These are phyloP conservation scores for Platanthera zijinensis DNA, from an alignment of 106 monocot genomes.

Conservation along the genomic window DNA sequence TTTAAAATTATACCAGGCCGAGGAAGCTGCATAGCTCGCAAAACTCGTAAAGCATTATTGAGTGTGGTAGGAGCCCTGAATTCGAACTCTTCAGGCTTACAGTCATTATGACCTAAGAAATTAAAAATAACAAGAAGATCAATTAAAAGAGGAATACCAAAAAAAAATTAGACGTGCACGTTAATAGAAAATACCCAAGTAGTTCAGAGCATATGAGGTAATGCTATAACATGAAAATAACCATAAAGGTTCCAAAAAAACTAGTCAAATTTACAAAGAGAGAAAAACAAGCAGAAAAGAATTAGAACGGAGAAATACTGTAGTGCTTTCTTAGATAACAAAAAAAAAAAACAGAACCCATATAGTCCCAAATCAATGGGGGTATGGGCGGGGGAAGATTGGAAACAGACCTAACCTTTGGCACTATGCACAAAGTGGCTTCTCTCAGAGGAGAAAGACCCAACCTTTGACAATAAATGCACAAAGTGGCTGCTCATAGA, in stretches of 20 bases:
- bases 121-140: background rate
- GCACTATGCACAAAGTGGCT: too few species aligned
- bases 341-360: too few species aligned
- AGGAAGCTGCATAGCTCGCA: conserved; percentile 87
- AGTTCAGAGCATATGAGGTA: background rate
- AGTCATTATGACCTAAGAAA: conserved; percentile 32
- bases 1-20: conserved; percentile 54
- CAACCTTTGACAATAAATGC: too few species aligned
- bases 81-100: conserved; percentile 60
- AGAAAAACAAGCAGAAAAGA: background rate
- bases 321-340: too few species aligned
- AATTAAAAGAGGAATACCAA: background rate
- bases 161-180: background rate
- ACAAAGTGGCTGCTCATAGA: too few species aligned
- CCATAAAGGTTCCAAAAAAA: background rate
- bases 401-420: too few species aligned
- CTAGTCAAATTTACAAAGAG: background rate
- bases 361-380: too few species aligned
- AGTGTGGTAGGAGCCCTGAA: conserved; percentile 85
- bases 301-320: too few species aligned
- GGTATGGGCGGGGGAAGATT: too few species aligned
- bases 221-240: background rate
- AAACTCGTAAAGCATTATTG: conserved; percentile 72
- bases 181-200: background rate
- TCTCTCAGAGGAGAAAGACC: too few species aligned